Evolutionary conservation across 202 grass and related monocot genomes (phyloP).

Genomic region (Saccharum hybrid): DNA sequence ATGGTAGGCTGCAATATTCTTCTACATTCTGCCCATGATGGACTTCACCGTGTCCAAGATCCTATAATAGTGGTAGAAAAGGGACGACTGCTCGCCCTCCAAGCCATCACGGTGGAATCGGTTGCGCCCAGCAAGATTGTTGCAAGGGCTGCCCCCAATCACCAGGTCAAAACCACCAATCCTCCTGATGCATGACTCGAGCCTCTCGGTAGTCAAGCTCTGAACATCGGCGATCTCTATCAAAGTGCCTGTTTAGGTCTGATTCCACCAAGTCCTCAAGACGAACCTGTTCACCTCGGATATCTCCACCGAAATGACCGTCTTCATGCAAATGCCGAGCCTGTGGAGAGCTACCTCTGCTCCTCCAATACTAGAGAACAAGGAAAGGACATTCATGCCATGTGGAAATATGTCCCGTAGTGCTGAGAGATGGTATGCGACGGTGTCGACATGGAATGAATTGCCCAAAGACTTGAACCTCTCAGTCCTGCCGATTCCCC

Average conservation of each 20-base stretch:
- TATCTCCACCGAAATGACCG: slow-evolving; percentile 67
- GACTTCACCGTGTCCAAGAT: slow-evolving; percentile 66
- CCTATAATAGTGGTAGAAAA: slow-evolving; percentile 70
- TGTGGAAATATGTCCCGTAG: slow-evolving; percentile 56
- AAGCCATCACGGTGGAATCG: slow-evolving; percentile 55
- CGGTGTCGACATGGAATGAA: slow-evolving; percentile 81
- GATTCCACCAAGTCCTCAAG: slow-evolving; percentile 72
- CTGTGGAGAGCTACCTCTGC: slow-evolving; percentile 83
- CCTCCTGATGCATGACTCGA: slow-evolving; percentile 43
- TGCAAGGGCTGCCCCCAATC: slow-evolving; percentile 81
- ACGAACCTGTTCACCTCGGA: slow-evolving; percentile 64
- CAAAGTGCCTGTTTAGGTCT: slow-evolving; percentile 63
- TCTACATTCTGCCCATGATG: slow-evolving; percentile 51
- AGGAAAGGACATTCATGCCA: slow-evolving; percentile 63
- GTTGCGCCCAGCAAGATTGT: slow-evolving; percentile 79
- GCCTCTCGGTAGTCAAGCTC: slow-evolving; percentile 38
- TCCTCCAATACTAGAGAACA: slow-evolving; percentile 84
- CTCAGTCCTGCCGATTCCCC: slow-evolving; percentile 56
- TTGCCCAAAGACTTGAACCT: slow-evolving; percentile 74
- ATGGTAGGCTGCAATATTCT: not conserved
- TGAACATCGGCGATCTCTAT: slow-evolving; percentile 62
- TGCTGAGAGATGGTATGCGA: slow-evolving; percentile 68
- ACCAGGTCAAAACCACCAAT: slow-evolving; percentile 70
- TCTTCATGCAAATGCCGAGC: slow-evolving; percentile 60
- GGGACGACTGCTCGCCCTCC: slow-evolving; percentile 57